Conservation (phyloP, 2,329 filamentous ascomycete species). For the Bipolaris gigantea region DNA sequence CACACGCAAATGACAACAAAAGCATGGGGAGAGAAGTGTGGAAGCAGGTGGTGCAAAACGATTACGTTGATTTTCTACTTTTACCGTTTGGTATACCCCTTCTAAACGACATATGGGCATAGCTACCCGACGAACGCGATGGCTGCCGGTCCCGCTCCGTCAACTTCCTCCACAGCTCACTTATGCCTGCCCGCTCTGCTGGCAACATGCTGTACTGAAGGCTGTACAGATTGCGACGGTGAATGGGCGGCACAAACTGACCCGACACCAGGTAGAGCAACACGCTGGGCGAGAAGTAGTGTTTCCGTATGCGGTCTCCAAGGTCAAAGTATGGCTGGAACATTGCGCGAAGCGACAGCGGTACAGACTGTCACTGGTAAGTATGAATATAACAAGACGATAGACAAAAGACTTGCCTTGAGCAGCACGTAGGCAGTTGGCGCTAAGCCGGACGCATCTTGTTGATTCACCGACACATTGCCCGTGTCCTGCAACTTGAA, state of each 20-base stretch:
- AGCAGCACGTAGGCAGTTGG: slow-evolving; percentile 83
- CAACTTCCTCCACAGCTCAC: slow-evolving; percentile 81
- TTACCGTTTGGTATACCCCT: slow-evolving; percentile 8
- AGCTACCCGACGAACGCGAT: slow-evolving; percentile 7
- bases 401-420: slow-evolving; percentile 60
- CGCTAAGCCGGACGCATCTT: slow-evolving; percentile 46
- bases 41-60: neutral
- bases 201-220: slow-evolving; percentile 98
- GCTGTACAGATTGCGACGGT: slow-evolving; percentile 91
- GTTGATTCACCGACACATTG: slow-evolving; percentile 37
- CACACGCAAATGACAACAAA: neutral
- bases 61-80: slow-evolving; percentile 7
- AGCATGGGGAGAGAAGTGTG: no score
- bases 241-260: slow-evolving; percentile 91
- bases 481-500: slow-evolving; percentile 84
- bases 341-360: slow-evolving; percentile 87
- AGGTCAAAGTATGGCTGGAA: slow-evolving; percentile 98
- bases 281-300: slow-evolving; percentile 89
- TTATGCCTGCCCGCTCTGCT: slow-evolving; percentile 73
- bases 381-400: neutral
- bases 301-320: slow-evolving; percentile 85
- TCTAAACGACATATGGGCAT: slow-evolving; percentile 7
- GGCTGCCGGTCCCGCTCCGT: slow-evolving; percentile 18
- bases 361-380: slow-evolving; percentile 62
- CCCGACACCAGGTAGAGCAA: slow-evolving; percentile 86